Percentiles rank a stretch among this genome's conserved stretches.
These are phyloP conservation scores for Paraglomus brasilianum DNA, from an alignment of 192 early-diverging fungal genomes.

Conservation along the genomic window DNA sequence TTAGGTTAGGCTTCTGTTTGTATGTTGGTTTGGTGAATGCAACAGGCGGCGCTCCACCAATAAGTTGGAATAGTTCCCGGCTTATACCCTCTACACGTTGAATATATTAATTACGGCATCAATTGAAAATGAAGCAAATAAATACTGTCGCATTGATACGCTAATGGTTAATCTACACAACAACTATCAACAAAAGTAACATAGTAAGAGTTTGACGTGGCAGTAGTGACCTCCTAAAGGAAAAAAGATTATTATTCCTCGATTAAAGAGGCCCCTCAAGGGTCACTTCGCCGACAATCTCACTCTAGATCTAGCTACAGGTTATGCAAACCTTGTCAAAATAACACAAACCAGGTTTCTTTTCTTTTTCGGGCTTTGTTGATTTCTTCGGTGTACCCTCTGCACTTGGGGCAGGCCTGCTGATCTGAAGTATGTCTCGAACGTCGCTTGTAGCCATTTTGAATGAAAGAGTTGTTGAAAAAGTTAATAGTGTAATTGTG, in stretches of 20 bases:
- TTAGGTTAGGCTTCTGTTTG: slow-evolving; percentile 73
- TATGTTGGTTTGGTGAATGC: slow-evolving; percentile 57
- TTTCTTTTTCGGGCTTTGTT: slow-evolving; percentile 39
- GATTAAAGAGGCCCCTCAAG: neutral
- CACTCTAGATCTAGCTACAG: slow-evolving; percentile 20
- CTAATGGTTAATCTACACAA: neutral
- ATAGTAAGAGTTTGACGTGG: neutral
- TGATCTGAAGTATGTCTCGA: slow-evolving; percentile 61
- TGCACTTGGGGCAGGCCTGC: slow-evolving; percentile 37
- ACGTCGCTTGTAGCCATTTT: slow-evolving; percentile 54
- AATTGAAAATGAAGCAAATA: neutral
- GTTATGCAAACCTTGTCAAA: no score
- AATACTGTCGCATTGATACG: neutral
- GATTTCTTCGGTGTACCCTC: slow-evolving; percentile 20
- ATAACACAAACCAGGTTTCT: slow-evolving; percentile 49
- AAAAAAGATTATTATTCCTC: neutral
- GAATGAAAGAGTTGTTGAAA: no score
- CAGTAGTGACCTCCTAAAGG: neutral
- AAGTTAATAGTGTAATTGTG: no score
- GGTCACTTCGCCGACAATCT: neutral
- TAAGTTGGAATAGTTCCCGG: slow-evolving; percentile 63
- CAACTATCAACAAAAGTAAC: neutral
- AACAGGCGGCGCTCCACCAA: slow-evolving; percentile 68
- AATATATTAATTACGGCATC: neutral
- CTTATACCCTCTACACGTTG: slow-evolving; percentile 50